phyloP scores from a whole-genome alignment of 257 asterid species.

The Striga asiatica region DNA sequence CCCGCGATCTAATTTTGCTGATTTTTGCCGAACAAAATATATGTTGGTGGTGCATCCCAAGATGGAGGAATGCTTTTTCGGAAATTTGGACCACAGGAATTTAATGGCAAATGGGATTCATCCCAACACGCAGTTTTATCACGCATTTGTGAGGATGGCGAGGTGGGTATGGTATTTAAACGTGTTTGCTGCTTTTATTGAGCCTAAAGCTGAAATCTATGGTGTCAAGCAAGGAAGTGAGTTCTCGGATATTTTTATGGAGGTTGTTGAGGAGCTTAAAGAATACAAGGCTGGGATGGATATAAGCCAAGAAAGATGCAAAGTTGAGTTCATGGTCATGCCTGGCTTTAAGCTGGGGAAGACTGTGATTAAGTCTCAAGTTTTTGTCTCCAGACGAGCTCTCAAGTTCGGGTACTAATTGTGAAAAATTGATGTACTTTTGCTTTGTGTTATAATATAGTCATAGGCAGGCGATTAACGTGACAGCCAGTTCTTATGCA shows the following conservation, averaged over 20 bases:
- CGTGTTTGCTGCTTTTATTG: constrained; percentile 32
- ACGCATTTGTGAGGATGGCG: constrained; percentile 73
- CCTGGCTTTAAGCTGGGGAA: constrained; percentile 64
- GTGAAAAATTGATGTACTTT: constrained; percentile 6
- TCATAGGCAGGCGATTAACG: constrained; percentile 18
- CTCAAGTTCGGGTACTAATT: constrained; percentile 7
- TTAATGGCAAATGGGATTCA: constrained; percentile 51
- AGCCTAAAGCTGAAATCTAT: constrained; percentile 39
- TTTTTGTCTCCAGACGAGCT: constrained; percentile 39
- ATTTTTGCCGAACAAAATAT: constrained; percentile 61
- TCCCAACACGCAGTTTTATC: constrained; percentile 58
- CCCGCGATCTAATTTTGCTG: constrained; percentile 59
- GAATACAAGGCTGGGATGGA: constrained; percentile 25
- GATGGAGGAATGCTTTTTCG: constrained; percentile 67
- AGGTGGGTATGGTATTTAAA: constrained; percentile 67
- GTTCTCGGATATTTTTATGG: constrained; percentile 57
- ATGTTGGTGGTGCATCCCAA: constrained; percentile 52
- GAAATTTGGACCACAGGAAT: constrained; percentile 61
- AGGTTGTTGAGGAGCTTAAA: constrained; percentile 42
- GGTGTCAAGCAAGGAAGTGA: constrained; percentile 48
- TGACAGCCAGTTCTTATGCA: constrained; percentile 8
- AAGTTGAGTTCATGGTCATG: constrained; percentile 75
- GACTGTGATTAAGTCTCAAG: constrained; percentile 49
- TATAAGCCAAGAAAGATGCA: constrained; percentile 26
- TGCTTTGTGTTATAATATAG: constrained; percentile 11